Conservation (phyloP, 164 flowering plant genomes). For the Dillenia suffruticosa region DNA sequence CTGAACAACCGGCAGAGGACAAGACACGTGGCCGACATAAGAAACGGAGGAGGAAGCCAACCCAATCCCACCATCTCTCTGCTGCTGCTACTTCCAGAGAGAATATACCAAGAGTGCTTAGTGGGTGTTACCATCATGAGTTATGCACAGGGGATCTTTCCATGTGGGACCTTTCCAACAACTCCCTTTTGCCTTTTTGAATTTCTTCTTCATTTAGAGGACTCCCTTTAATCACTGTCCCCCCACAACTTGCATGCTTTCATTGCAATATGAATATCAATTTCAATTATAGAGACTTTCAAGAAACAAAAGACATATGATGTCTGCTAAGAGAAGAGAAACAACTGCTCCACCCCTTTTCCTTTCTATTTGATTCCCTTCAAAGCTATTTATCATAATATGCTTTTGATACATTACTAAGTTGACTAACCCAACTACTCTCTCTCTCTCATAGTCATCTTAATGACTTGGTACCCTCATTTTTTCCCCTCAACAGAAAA, state of each 20-base stretch:
- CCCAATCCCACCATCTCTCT: neutral
- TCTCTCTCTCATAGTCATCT: neutral
- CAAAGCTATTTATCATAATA: conserved; percentile 28
- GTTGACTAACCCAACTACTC: conserved; percentile 36
- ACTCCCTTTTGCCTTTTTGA: conserved; percentile 5
- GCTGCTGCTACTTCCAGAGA: neutral
- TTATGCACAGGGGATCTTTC: conserved; percentile 29
- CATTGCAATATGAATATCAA: neutral
- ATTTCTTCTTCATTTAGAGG: too few species aligned
- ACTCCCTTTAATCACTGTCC: conserved; percentile 1
- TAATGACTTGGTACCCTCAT: too few species aligned
- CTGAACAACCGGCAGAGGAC: conserved; percentile 9
- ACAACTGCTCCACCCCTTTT: neutral
- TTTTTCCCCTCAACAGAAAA: too few species aligned
- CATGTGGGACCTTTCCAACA: conserved; percentile 12
- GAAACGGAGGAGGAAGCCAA: conserved; percentile 14
- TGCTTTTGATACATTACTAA: conserved; percentile 32
- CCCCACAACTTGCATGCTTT: conserved; percentile 25
- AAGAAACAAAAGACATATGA: too few species aligned
- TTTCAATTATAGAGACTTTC: conserved; percentile 28
- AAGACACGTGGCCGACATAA: conserved; percentile 49
- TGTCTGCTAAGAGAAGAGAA: too few species aligned
- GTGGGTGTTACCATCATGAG: conserved; percentile 55
- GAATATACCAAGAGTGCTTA: conserved; percentile 33
- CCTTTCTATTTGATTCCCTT: neutral